Base-by-base conservation (phyloP, 805 yeast genomes). In the Schizosaccharomyces osmophilus region DNA sequence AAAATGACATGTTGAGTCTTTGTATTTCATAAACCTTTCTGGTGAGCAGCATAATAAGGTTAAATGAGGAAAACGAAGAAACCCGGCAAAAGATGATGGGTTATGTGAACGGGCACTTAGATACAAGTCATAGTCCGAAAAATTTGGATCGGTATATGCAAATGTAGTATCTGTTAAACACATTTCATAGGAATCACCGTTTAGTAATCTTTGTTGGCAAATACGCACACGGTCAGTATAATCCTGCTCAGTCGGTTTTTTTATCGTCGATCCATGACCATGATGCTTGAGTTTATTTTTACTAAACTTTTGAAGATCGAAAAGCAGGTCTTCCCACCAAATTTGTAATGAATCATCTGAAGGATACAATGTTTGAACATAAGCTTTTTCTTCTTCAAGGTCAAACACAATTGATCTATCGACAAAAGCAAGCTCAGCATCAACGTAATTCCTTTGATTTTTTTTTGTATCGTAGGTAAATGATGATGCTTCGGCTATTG, bases 21-120 rank as follows among this genome's bases (percentile, higher is more conserved):
- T 77, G 96, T 97, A 94, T 2, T 83, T 78, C 61, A 94, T 69
- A 68, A 93, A 94, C 64, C 98, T 75, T 70, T 93, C 99, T 0
- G 99, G 99, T 0, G 97, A 90, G 0, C 96, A 84, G 1, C 95
- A 87, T 2, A 90, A 75, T 41, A 93, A 72, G 13, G 77, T 74
- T 4, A 71, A 78, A 64, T 82, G 84, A 1, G 74, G 77, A 67
- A 90, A 85, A 60, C 81, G 77, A 75, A 93, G 75, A 68, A 73
- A 93, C 62, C 93, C 82, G 2, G 95, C 82, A 69, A 85, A 90
- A 1, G 99, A 98, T 0, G 97, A 86, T 2, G 98, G 97, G 68
- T 94, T 93, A 62, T 77, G 78, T 15, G 72, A 67, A 0, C 86
- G 80, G 61, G 93, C 73, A 0, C 81, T 77, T 68, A 85, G 83